Percentiles rank a stretch among this genome's conserved stretches.
Conservation (phyloP, 768 basidiomycete species). For the Rhizopogon vulgaris region DNA sequence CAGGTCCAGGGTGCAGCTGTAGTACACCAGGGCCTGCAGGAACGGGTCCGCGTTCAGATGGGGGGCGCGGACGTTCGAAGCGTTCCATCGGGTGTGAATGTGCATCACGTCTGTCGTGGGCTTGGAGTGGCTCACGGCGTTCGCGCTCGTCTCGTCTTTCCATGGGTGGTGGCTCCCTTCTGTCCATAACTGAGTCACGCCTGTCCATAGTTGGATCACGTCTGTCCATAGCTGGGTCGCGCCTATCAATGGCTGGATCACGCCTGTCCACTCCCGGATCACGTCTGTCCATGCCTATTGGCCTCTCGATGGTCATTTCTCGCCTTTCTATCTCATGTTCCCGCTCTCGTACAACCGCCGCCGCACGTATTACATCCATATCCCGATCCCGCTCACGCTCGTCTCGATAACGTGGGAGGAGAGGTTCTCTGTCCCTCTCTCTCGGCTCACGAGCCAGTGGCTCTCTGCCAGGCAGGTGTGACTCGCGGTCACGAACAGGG, state of each 20-base stretch:
- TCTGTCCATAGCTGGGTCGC: neutral
- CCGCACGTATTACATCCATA: neutral
- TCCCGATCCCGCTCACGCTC: slow-evolving; percentile 3
- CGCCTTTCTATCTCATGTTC: neutral
- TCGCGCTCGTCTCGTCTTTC: neutral
- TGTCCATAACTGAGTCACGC: neutral
- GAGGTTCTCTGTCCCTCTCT: neutral
- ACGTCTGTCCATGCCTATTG: neutral
- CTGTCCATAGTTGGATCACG: neutral
- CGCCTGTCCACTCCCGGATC: neutral
- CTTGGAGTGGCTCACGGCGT: no score
- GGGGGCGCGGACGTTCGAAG: neutral
- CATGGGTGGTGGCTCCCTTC: neutral
- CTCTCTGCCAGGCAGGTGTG: neutral
- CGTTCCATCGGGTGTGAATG: neutral
- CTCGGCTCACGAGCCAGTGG: neutral
- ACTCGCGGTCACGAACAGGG: neutral
- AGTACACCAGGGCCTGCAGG: slow-evolving; percentile 2
- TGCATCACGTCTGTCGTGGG: neutral
- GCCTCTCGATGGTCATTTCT: neutral
- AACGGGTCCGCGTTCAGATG: neutral
- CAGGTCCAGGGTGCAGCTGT: slow-evolving; percentile 12
- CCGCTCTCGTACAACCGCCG: neutral
- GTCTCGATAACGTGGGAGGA: neutral
- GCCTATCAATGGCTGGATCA: neutral